These are phyloP conservation scores for Pythium insidiosum DNA, from an alignment of 352 stramenopile genomes.

Conservation along the genomic window DNA sequence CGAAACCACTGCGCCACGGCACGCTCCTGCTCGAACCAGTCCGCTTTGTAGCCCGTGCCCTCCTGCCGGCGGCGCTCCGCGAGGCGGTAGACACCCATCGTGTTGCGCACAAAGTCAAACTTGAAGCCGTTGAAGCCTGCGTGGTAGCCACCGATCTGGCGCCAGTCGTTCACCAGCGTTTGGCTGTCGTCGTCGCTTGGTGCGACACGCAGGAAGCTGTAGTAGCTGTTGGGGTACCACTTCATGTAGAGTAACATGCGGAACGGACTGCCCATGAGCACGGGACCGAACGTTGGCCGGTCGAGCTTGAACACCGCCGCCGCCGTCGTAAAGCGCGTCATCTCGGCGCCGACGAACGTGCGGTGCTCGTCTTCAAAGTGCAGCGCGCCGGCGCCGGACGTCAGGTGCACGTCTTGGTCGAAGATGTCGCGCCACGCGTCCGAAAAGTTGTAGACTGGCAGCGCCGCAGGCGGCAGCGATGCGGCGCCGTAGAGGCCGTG, in stretches of 20 bases:
- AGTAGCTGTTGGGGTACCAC: slow-evolving; percentile 26
- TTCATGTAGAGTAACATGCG: slow-evolving; percentile 26
- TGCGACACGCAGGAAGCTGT: slow-evolving; percentile 17
- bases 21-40: slow-evolving; percentile 26
- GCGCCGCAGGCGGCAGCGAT: too few species aligned
- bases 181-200: too few species aligned
- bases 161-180: too few species aligned
- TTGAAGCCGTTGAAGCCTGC: slow-evolving; percentile 29
- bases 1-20: slow-evolving; percentile 23
- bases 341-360: slow-evolving; percentile 1
- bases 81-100: slow-evolving; percentile 24
- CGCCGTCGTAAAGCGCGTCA: slow-evolving; percentile 13
- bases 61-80: slow-evolving; percentile 10
- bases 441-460: too few species aligned
- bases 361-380: neutral
- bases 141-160: slow-evolving; percentile 18
- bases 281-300: slow-evolving; percentile 14
- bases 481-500: slow-evolving; percentile 12
- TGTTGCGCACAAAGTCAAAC: slow-evolving; percentile 23
- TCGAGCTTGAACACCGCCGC: slow-evolving; percentile 15
- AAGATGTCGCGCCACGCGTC: too few species aligned
- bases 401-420: neutral
- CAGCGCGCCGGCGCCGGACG: neutral
- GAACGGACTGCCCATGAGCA: slow-evolving; percentile 10
- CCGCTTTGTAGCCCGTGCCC: neutral